These are phyloP conservation scores for Aspergillus taichungensis DNA, from an alignment of 495 filamentous ascomycete species.

Conservation along the genomic window DNA sequence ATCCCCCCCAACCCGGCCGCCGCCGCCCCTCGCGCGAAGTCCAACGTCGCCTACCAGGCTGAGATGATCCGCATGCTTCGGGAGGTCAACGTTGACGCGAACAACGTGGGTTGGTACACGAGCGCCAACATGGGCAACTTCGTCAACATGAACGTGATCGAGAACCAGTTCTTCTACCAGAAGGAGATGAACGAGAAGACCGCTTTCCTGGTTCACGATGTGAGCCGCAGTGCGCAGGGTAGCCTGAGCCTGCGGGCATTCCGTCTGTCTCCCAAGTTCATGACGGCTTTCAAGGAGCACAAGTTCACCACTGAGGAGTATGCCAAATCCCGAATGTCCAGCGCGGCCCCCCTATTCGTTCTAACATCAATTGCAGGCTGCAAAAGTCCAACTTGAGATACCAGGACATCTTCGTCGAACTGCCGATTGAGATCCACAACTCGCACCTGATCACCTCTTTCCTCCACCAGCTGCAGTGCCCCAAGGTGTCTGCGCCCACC, in stretches of 20 bases:
- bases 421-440: slow-evolving; percentile 91
- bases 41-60: slow-evolving; percentile 79
- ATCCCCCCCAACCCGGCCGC: slow-evolving; percentile 68
- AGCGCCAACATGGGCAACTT: slow-evolving; percentile 99
- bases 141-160: slow-evolving; percentile 85
- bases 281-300: slow-evolving; percentile 85
- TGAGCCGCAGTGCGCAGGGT: slow-evolving; percentile 86
- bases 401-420: slow-evolving; percentile 86
- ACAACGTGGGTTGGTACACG: slow-evolving; percentile 97
- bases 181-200: slow-evolving; percentile 85
- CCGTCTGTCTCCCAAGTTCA: slow-evolving; percentile 78
- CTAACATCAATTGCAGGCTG: slow-evolving; percentile 42
- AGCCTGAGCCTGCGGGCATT: slow-evolving; percentile 85
- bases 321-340: slow-evolving; percentile 14
- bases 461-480: slow-evolving; percentile 74
- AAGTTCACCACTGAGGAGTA: slow-evolving; percentile 96
- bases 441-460: slow-evolving; percentile 93
- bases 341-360: no score
- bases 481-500: slow-evolving; percentile 49
- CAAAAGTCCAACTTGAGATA: slow-evolving; percentile 88
- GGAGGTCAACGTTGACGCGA: slow-evolving; percentile 97
- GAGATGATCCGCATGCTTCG: slow-evolving; percentile 96
- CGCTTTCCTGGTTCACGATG: slow-evolving; percentile 90
- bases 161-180: slow-evolving; percentile 97
- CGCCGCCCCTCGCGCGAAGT: slow-evolving; percentile 83